Evolutionary conservation across 169 alveolate species (phyloP), one percentile per base, ranked within the genome.

Genomic region (Plasmodium sp.): DNA sequence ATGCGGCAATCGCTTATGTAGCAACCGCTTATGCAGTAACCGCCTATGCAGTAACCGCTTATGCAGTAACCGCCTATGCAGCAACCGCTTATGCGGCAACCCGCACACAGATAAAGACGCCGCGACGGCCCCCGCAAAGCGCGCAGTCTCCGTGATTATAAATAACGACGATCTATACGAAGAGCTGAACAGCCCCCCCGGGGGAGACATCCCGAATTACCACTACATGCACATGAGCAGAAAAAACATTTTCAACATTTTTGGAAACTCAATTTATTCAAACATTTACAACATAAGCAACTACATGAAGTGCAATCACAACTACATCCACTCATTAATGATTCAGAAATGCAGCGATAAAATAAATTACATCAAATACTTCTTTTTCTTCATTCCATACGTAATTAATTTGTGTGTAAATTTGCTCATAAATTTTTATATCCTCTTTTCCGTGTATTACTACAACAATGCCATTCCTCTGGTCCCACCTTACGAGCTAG

Each of bases 301-400:
- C 45, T 67, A 90, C 56, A 48, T 90, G 72, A 79, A 71, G 81
- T 71, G 27, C 27, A 90, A 81, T 67, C 39, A 81, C 9, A 90
- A 90, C 83, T 81, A 90, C 83, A 90, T 90, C 34, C 94, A 90
- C 10, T 80, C 92, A 3, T 90, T 90, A 90, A 90, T 90, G 83
- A 31, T 90, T 9, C n/a, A 67, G 10, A 90, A 90, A 48, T 90
- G 92, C 45, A 81, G 74, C 81, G 43, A 56, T 22, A 90, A 81
- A 90, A 81, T 90, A 5, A 90, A 90, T 81, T 90, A 74, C 83
- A 90, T 90, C 36, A 80, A 90, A 41, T 81, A 80, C 72, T 6
- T 81, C 67, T 90, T 90, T 71, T 90, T 80, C 56, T 62, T 90
- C 54, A 51, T 80, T 39, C 94, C 94, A 6, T 90, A 90, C 39